These are phyloP conservation scores for Synchytrium microbalum DNA, from an alignment of 371 early-diverging fungal species.

Conservation along the genomic window DNA sequence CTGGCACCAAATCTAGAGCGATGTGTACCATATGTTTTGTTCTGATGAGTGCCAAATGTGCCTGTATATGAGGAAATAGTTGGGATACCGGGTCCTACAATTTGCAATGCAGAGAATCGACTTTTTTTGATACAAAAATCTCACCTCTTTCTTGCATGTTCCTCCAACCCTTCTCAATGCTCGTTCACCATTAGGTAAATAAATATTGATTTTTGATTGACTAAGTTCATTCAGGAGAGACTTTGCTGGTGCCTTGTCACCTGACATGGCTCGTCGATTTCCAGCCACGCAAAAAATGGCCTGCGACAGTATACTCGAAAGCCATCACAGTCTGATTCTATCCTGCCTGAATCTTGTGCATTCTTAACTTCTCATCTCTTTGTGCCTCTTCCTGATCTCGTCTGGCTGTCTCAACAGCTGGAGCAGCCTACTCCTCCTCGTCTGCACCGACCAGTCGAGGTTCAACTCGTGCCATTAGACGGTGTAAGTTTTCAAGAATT, in stretches of 20 bases:
- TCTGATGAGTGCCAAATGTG: conserved; percentile 39
- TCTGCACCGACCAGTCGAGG: conserved; percentile 50
- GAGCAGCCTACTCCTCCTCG: conserved; percentile 50
- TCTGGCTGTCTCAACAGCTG: conserved; percentile 44
- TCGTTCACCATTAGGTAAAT: conserved; percentile 65
- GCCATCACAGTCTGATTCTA: too few relatives aligned
- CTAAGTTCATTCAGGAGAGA: conserved; percentile 41
- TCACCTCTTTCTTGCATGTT: conserved; percentile 56
- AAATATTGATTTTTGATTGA: conserved; percentile 57
- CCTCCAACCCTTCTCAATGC: conserved; percentile 63
- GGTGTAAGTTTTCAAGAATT: conserved; percentile 44
- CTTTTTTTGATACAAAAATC: background rate
- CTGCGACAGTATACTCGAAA: too few relatives aligned
- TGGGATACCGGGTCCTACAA: background rate
- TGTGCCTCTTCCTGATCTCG: conserved; percentile 41
- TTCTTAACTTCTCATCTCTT: conserved; percentile 30
- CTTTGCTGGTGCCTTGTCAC: conserved; percentile 47
- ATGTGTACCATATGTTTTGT: conserved; percentile 35
- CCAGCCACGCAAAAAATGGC: conserved; percentile 3
- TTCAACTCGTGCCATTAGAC: conserved; percentile 55
- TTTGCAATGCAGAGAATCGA: background rate
- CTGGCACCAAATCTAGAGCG: conserved; percentile 29
- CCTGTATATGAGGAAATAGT: conserved; percentile 9
- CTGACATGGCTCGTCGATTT: conserved; percentile 38
- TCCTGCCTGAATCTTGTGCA: conserved; percentile 13